Base-by-base conservation (phyloP, 2,329 filamentous ascomycete genomes). In the Diaporthe sp. region DNA sequence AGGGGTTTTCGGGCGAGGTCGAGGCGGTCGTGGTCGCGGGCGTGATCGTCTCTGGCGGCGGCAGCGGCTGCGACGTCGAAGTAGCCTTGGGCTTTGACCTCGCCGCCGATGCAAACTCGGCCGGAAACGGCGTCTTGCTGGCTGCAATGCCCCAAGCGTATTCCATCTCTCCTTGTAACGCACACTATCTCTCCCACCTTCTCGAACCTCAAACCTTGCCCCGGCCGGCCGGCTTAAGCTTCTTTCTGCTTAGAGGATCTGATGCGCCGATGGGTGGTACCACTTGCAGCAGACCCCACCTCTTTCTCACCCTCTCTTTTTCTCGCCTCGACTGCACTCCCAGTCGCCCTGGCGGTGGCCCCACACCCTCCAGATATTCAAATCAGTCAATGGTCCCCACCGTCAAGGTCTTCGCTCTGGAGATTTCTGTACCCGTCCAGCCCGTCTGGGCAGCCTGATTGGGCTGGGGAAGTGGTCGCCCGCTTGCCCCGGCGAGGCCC, bases 121-220 rank as follows among this genome's bases (percentile, higher is more conserved):
- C 76, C 71, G 76, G 76, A 75, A 73, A 75, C 65, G 76, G 76
- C 70, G 58, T 65, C 62, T 68, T 62, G 62, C 73, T 77, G 55
- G 73, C 76, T 31, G 76, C 76, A 37, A 75, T 65, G n/a, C 73
- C 73, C 73, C 76, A 77, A 57, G 76, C 76, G 49, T 73, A 75
- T 49, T 75, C 76, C 70, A 75, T 77, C n/a, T 65, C 42, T 46
- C 39, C 39, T 34, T 6, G 19, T 49, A 9, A 44, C 46, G 8
- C 46, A 22, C 46, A 49, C 46, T 22, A 10, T n/a, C 46, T 49
- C 46, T 49, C 19, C 19, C 49, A 13, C 22, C 22, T 13, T 22
- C 60, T 72, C 44, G 46, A 68, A 68, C 65, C 34, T 53, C 65
- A 68, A 68, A 53, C 65, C 65, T 68, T 68, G 65, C 22, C 34